A percentile compares a stretch with the other conserved stretches of the same genome.
Conservation (phyloP, 805 yeast genomes). For the Jamesozyma spencerorum region DNA sequence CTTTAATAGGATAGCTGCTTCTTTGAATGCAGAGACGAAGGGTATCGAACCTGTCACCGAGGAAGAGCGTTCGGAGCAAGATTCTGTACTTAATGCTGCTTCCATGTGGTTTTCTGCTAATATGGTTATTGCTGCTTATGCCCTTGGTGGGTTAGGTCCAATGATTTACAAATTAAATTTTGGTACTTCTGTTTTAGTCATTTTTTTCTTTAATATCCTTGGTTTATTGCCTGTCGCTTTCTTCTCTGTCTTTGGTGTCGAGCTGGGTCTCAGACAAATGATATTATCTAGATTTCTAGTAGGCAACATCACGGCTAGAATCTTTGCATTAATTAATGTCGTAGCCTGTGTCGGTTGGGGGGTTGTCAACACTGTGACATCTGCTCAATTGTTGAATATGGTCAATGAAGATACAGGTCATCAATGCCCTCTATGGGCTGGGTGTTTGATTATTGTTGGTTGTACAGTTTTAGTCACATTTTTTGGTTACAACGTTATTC, state of each 20-base stretch:
- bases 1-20: constrained; percentile 15
- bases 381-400: constrained; percentile 74
- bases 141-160: constrained; percentile 65
- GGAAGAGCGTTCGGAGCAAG: constrained; percentile 56
- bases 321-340: constrained; percentile 67
- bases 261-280: constrained; percentile 83
- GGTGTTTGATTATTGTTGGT: constrained; percentile 61
- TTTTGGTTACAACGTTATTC: constrained; percentile 79
- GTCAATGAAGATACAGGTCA: constrained; percentile 46
- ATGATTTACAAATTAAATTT: constrained; percentile 58
- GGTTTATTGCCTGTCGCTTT: constrained; percentile 76
- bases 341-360: constrained; percentile 93
- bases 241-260: constrained; percentile 75
- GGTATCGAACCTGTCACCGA: constrained; percentile 79
- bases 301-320: constrained; percentile 67
- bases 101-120: constrained; percentile 90
- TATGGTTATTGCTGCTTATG: constrained; percentile 73
- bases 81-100: constrained; percentile 57
- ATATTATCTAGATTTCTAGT: constrained; percentile 64
- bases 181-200: constrained; percentile 59
- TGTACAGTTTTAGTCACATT: constrained; percentile 67
- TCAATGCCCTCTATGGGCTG: constrained; percentile 80
- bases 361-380: constrained; percentile 80
- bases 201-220: constrained; percentile 61
- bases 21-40: constrained; percentile 45